Base-by-base conservation (phyloP, 805 yeast genomes). In the Candida yuanshanica region DNA sequence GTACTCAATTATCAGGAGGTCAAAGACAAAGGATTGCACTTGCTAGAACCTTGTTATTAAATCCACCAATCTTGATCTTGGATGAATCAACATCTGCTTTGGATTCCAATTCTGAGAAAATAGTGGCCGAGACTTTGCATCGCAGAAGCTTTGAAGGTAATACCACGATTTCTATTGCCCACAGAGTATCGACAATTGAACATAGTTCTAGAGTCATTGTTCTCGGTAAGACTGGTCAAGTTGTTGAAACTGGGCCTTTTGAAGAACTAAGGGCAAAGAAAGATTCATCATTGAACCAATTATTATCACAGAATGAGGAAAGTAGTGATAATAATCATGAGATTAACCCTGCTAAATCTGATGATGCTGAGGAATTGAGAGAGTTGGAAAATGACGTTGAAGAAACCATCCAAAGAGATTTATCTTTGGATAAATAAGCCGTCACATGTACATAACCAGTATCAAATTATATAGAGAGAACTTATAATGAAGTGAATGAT, bases 51-150 rank as follows among this genome's bases (percentile, higher is more conserved):
- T 70, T 91, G 39, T 70, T 91, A 38, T 69, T 85, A 39, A 72
- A 80, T 35, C 97, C 98, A 2, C 72, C 81, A 7, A 72, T 91
- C n/a, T 65, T 91, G 43, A 78, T 91, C 24, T 65, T 91, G 44
- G 98, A 91, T 60, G 98, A 91, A 60, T 96, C 97, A 12, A 91
- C 98, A 0, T 85, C 95, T 25, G 97, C 97, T 0, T 67, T 91
- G 38, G 98, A 91, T 57, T 79, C 95, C 11, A 85, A 84, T 41
- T 82, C 90, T 51, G 98, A 91, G 57, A 81, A 83, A 51, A 76
- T 86, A 4, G 95, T 91, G 32, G 86, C 88, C 58, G 75, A 74
- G 38, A 87, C 95, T 8, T 65, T 91, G 45, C 58, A 67, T 23
- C 60, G 70, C 37, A 69, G 93, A 45, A 70, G 74, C 47, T 55